phyloP scores from a whole-genome alignment of 2,329 filamentous ascomycete species.

The Neoarthrinium moseri region DNA sequence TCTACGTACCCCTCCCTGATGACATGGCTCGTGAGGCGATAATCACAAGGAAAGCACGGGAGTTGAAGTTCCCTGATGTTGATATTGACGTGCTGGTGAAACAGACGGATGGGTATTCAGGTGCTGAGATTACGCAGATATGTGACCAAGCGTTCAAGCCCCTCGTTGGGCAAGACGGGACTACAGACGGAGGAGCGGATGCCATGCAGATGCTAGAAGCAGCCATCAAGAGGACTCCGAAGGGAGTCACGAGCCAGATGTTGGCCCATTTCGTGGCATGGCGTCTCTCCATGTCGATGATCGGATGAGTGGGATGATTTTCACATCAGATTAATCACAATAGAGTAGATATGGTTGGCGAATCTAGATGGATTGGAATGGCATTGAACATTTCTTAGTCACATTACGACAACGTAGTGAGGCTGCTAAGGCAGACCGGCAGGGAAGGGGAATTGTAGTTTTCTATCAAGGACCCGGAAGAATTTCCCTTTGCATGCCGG shows the following conservation, averaged over 20 bases:
- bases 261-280: conserved; percentile 34
- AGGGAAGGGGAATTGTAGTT: too few species aligned
- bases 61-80: conserved; percentile 63
- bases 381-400: too few species aligned
- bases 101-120: conserved; percentile 74
- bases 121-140: conserved; percentile 71
- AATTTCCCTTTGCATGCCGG: too few species aligned
- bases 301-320: too few species aligned
- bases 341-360: conserved; percentile 17
- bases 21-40: conserved; percentile 73
- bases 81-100: conserved; percentile 62
- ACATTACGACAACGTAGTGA: too few species aligned
- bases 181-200: conserved; percentile 4
- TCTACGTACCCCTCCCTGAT: conserved; percentile 85
- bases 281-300: conserved; percentile 18
- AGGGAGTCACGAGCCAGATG: conserved; percentile 36
- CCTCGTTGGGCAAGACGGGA: conserved; percentile 9
- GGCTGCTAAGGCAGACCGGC: too few species aligned
- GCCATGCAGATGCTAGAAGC: conserved; percentile 27
- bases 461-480: too few species aligned
- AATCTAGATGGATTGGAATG: too few species aligned
- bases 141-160: conserved; percentile 41
- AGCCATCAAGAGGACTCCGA: conserved; percentile 29
- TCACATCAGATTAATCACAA: too few species aligned
- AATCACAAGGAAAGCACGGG: conserved; percentile 64